These are phyloP conservation scores for Rhizoclosmatium globosum DNA, from an alignment of 192 early-diverging fungal species.

Conservation along the genomic window DNA sequence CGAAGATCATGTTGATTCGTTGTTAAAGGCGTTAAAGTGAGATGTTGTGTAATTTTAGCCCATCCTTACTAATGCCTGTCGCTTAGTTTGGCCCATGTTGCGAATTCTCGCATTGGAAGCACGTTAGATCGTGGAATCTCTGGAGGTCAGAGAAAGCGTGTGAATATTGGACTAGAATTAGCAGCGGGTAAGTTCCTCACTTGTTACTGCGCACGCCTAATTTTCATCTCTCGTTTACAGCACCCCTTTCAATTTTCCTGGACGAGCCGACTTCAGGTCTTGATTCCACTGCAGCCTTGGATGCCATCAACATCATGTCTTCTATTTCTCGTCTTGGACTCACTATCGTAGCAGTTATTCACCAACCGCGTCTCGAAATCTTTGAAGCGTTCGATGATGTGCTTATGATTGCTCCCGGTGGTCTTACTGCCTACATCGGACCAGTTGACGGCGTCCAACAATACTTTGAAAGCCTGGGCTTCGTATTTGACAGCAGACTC, in stretches of 20 bases:
- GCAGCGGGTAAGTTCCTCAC: constrained; percentile 43
- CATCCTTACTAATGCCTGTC: background rate
- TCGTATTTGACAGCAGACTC: constrained; percentile 14
- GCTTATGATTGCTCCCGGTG: constrained; percentile 77
- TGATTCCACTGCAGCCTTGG: constrained; percentile 71
- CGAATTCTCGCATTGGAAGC: constrained; percentile 74
- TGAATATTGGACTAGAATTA: constrained; percentile 85
- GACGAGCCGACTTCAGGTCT: constrained; percentile 83
- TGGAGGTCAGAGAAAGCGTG: constrained; percentile 83
- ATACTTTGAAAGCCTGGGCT: constrained; percentile 40
- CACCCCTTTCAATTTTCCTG: constrained; percentile 80
- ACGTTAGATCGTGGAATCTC: constrained; percentile 79
- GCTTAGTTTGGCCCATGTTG: constrained; percentile 64
- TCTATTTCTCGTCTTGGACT: constrained; percentile 65
- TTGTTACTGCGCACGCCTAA: background rate
- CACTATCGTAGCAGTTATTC: constrained; percentile 82
- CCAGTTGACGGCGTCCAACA: constrained; percentile 9
- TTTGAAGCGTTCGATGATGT: constrained; percentile 87
- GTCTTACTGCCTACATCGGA: constrained; percentile 80
- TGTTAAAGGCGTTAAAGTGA: constrained; percentile 26
- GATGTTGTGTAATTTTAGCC: background rate
- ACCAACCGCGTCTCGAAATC: constrained; percentile 77
- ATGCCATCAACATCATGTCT: constrained; percentile 77
- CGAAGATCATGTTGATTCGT: constrained; percentile 63
- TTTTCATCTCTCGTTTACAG: no score